These are phyloP conservation scores for Mycosphaerella sp. DNA, from an alignment of 2,329 filamentous ascomycete genomes.

Conservation along the genomic window DNA sequence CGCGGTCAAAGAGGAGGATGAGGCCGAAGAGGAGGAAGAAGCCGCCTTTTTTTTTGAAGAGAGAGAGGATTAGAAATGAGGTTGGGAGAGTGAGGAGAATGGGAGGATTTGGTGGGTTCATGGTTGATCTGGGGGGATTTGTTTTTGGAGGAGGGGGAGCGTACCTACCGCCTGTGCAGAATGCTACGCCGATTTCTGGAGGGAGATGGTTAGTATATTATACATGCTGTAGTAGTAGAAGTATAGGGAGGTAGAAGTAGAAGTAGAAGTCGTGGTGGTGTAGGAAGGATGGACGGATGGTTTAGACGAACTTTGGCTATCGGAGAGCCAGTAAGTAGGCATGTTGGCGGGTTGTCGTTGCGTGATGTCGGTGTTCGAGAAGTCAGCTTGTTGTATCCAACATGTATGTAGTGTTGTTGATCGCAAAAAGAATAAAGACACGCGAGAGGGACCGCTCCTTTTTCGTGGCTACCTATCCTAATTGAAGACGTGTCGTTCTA, in stretches of 20 bases:
- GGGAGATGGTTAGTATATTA: background rate
- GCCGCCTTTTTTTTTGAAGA: constrained; percentile 54
- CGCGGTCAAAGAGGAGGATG: constrained; percentile 94
- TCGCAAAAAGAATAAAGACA: too few species aligned
- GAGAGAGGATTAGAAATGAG: too few species aligned
- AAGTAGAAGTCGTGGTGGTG: background rate
- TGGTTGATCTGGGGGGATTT: background rate
- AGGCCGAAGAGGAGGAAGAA: constrained; percentile 94
- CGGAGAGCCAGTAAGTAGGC: constrained; percentile 93
- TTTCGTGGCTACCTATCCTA: too few species aligned
- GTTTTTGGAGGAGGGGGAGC: background rate
- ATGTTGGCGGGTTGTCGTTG: constrained; percentile 42
- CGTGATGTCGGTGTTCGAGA: background rate
- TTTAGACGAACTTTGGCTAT: constrained; percentile 73
- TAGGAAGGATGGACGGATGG: background rate
- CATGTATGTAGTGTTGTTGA: background rate
- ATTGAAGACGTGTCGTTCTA: too few species aligned
- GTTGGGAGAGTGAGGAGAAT: too few species aligned
- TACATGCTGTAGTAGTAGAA: too few species aligned
- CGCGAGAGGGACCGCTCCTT: too few species aligned
- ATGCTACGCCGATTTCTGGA: constrained; percentile 89
- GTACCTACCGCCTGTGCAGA: constrained; percentile 90
- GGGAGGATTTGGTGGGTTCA: background rate
- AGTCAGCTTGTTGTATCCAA: background rate
- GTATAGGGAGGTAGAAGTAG: too few species aligned